Base-by-base conservation (phyloP, 139 green algal species). In the Chlorella sp. region DNA sequence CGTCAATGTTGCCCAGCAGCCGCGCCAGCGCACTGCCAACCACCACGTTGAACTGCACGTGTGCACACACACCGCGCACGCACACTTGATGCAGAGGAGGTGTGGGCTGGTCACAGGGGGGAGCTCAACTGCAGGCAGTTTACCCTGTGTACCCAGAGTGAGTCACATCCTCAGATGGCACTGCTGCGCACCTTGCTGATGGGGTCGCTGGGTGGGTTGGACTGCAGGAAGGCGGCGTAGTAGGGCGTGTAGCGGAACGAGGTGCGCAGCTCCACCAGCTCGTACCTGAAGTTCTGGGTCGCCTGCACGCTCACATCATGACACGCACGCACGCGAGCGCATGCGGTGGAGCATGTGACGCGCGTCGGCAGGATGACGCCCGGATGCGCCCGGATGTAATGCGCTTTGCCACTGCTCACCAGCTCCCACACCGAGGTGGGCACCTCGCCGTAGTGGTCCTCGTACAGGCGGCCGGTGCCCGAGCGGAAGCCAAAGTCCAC, bases 401-500 rank as follows among this genome's bases (percentile, higher is more conserved):
- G 64, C 5, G 66, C 33, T 30, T 31, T 24, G 27, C 22, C 51
- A n/a, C n/a, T 22, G 30, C 86, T 35, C 63, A 93, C 88, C 82
- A 96, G 80, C 62, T 80, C 73, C 36, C 83, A 82, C 0, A 88
- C 79, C 50, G 71, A 86, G 14, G 74, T 82, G 5, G 91, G 91
- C n/a, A 95, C 83, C 35, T 91, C 85, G 2, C 91, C 92, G 49
- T 93, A 92, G n/a, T 82, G 75, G 23, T 89, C 84, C 61, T 94
- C 80, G 70, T 97, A 96, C 55, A 97, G 75, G 10, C 91, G 74
- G 14, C 86, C 87, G 29, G 83, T 62, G n/a, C 91, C 91, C 1
- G 88, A 89, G 23, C 92, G 80, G 82, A 97, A 97, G 62, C 92
- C 91, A 63, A 95, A 96, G 73, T 96, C 91, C 22, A 80, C 86